Conservation (phyloP, 2,329 filamentous ascomycete genomes). For the Botrytis elliptica region DNA sequence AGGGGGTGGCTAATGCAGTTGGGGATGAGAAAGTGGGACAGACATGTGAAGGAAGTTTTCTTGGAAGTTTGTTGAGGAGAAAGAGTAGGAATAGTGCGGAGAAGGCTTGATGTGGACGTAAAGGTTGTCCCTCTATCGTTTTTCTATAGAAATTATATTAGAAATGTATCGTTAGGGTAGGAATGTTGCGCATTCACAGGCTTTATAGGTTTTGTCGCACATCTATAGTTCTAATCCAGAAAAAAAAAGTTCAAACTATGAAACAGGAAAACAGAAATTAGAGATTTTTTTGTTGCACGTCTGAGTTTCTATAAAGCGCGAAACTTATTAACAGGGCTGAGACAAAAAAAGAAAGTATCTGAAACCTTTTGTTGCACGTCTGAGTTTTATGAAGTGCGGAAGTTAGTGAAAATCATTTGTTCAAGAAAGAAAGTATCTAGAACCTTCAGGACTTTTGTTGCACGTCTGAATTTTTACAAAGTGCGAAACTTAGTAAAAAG, state of each 20-base stretch:
- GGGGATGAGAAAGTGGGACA: conserved; percentile 24
- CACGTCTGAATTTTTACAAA: not conserved
- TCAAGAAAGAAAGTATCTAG: too few relatives aligned
- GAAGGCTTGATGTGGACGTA: not conserved
- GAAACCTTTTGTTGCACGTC: too few relatives aligned
- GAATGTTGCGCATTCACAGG: not conserved
- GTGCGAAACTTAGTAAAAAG: not conserved
- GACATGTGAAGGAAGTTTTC: conserved; percentile 27
- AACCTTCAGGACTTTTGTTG: not conserved
- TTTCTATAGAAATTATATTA: not conserved
- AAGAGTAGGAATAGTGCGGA: not conserved
- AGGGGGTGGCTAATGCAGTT: conserved; percentile 13
- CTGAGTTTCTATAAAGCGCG: not conserved
- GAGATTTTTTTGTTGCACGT: not conserved
- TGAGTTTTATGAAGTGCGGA: too few relatives aligned
- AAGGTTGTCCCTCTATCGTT: not conserved
- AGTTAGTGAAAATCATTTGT: too few relatives aligned
- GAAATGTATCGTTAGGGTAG: not conserved
- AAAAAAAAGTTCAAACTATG: not conserved
- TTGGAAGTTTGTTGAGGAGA: conserved; percentile 21
- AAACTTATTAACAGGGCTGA: not conserved
- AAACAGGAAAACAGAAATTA: not conserved
- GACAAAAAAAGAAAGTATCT: too few relatives aligned
- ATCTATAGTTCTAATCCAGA: not conserved
- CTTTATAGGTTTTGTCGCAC: not conserved